Percentiles rank a stretch among this genome's conserved stretches.
Evolutionary conservation across 2,329 filamentous ascomycete genomes (phyloP).

Genomic region (Paecilomyces niveus): DNA sequence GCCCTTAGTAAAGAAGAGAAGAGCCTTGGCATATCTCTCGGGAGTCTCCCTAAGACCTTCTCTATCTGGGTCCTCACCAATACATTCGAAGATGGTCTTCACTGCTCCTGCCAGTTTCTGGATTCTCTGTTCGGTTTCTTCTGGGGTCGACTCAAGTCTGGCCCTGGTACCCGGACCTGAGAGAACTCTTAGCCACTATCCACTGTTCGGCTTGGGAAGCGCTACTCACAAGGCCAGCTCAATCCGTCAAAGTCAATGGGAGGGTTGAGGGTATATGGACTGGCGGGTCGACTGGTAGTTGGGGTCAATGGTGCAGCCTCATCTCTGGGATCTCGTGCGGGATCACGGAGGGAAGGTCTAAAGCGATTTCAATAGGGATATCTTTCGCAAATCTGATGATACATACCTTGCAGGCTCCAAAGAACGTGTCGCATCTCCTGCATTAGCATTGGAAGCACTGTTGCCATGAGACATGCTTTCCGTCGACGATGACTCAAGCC

Average conservation of each 20-base stretch:
- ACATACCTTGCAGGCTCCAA: constrained; percentile 20
- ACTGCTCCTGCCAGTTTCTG: constrained; percentile 58
- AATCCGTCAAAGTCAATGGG: constrained; percentile 47
- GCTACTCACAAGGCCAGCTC: constrained; percentile 45
- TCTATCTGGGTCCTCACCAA: constrained; percentile 59
- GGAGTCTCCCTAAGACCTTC: constrained; percentile 63
- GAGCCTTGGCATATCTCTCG: constrained; percentile 84
- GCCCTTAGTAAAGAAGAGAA: constrained; percentile 93
- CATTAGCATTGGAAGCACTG: constrained; percentile 10
- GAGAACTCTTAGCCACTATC: constrained; percentile 2
- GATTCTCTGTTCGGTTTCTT: constrained; percentile 51
- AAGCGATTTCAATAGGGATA: neutral
- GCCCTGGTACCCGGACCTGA: constrained; percentile 41
- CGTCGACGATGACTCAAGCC: constrained; percentile 18
- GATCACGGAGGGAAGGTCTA: constrained; percentile 36
- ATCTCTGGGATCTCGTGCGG: constrained; percentile 48
- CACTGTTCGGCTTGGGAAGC: neutral
- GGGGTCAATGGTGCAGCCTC: constrained; percentile 44
- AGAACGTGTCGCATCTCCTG: constrained; percentile 7
- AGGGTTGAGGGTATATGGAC: constrained; percentile 43
- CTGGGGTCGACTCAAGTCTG: constrained; percentile 50
- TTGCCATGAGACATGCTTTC: constrained; percentile 11
- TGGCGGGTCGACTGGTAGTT: constrained; percentile 43
- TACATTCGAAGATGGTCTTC: constrained; percentile 57
- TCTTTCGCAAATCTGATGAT: neutral